Conservation (phyloP, 139 green algal species). For the Pleodorina starrii region DNA sequence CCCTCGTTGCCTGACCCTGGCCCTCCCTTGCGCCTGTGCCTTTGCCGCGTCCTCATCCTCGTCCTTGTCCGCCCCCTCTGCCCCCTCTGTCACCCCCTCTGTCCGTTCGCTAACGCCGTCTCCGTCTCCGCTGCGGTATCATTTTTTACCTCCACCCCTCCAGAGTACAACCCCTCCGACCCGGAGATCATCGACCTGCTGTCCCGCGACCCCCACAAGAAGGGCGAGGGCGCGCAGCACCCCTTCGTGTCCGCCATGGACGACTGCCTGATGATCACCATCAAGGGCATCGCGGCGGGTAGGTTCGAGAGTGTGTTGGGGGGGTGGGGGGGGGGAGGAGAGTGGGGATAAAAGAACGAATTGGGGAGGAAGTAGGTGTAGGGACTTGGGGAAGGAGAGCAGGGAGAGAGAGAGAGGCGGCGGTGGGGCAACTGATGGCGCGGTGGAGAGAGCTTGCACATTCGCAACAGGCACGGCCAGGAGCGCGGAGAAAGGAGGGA, state of each 20-base stretch:
- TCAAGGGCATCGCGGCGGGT: constrained; percentile 94
- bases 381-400: neutral
- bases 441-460: no score
- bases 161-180: constrained; percentile 64
- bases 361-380: neutral
- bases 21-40: neutral
- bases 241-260: constrained; percentile 69
- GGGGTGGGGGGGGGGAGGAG: neutral
- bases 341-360: neutral
- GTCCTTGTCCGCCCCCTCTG: neutral
- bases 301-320: neutral
- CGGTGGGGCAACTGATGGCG: no score
- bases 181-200: constrained; percentile 72
- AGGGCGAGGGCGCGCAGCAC: constrained; percentile 63
- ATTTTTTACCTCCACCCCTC: no score
- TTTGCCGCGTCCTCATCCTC: neutral
- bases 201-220: constrained; percentile 55
- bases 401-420: neutral
- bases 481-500: neutral
- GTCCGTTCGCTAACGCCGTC: no score
- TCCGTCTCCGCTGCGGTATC: no score
- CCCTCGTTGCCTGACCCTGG: no score
- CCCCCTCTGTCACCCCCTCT: no score
- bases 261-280: constrained; percentile 93
- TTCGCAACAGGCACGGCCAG: no score